phyloP scores from a whole-genome alignment of 1,284 basidiomycete species.

The Cerrena zonata region DNA sequence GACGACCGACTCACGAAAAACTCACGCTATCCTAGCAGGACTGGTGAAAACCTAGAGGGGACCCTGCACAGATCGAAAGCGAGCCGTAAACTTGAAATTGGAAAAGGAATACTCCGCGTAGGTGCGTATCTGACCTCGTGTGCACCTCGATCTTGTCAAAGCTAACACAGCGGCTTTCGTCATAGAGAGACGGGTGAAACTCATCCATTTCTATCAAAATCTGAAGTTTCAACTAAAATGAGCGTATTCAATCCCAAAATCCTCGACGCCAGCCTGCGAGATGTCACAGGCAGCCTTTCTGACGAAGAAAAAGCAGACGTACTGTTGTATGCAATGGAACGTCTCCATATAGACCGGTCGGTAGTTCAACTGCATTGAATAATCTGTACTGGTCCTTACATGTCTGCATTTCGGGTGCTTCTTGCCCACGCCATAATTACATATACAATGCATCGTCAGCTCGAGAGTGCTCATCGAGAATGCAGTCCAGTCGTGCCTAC shows the following conservation, averaged over 20 bases:
- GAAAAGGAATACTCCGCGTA: too few species aligned
- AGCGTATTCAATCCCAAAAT: slow-evolving; percentile 68
- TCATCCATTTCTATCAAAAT: background rate
- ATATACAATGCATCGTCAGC: slow-evolving; percentile 23
- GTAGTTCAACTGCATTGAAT: slow-evolving; percentile 11
- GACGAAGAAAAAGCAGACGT: slow-evolving; percentile 64
- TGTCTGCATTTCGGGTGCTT: slow-evolving; percentile 4
- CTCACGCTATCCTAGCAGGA: too few species aligned
- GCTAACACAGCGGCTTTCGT: too few species aligned
- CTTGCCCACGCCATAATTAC: slow-evolving; percentile 4
- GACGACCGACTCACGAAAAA: too few species aligned
- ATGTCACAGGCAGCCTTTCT: slow-evolving; percentile 50
- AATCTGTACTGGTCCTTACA: slow-evolving; percentile 11
- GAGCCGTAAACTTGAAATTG: too few species aligned
- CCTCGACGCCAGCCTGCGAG: slow-evolving; percentile 64
- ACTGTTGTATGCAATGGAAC: slow-evolving; percentile 55
- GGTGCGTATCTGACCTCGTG: too few species aligned
- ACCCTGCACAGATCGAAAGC: too few species aligned
- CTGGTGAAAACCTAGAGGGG: too few species aligned
- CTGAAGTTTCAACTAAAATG: slow-evolving; percentile 25
- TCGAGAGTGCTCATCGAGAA: slow-evolving; percentile 66
- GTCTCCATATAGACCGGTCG: slow-evolving; percentile 33
- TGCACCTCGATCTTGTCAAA: background rate
- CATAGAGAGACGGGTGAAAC: too few species aligned
- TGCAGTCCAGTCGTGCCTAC: slow-evolving; percentile 64